phyloP scores from a whole-genome alignment of 495 filamentous ascomycete species.

The Aspergillus baeticus region DNA sequence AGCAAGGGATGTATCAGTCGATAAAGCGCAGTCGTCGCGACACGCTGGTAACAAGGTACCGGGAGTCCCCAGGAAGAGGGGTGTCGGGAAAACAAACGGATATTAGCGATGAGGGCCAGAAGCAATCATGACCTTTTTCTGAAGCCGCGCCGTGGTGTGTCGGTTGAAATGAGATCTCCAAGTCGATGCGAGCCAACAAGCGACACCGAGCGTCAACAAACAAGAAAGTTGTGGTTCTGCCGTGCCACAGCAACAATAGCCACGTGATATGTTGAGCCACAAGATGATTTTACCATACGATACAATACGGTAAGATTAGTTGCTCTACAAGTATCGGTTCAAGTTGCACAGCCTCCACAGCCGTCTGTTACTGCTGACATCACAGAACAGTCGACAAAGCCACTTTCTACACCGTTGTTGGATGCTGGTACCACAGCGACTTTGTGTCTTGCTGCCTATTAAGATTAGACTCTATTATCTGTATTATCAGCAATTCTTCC shows the following conservation, averaged over 20 bases:
- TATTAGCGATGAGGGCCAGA: neutral
- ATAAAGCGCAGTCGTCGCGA: neutral
- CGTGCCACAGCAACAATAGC: slow-evolving; percentile 10
- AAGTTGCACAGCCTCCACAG: slow-evolving; percentile 3
- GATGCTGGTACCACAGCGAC: neutral
- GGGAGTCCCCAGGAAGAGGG: too few species aligned
- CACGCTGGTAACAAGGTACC: neutral
- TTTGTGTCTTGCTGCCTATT: slow-evolving; percentile 9
- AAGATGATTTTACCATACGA: neutral
- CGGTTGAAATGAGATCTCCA: slow-evolving; percentile 5
- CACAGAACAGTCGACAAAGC: neutral
- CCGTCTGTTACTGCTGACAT: slow-evolving; percentile 5
- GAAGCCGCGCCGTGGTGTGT: neutral
- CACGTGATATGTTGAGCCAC: slow-evolving; percentile 14
- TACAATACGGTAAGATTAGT: neutral
- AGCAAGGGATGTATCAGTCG: slow-evolving; percentile 5
- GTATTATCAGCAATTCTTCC: neutral
- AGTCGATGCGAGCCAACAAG: neutral
- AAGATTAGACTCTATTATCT: neutral
- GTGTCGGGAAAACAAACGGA: neutral
- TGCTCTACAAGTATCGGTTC: neutral
- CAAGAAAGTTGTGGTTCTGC: slow-evolving; percentile 14
- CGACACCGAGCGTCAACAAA: slow-evolving; percentile 12
- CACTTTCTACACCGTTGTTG: neutral
- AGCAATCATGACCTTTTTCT: neutral